Percentiles rank a stretch among this genome's conserved stretches.
phyloP scores from a whole-genome alignment of 306 rosid species.

The Fagus sylvatica region DNA sequence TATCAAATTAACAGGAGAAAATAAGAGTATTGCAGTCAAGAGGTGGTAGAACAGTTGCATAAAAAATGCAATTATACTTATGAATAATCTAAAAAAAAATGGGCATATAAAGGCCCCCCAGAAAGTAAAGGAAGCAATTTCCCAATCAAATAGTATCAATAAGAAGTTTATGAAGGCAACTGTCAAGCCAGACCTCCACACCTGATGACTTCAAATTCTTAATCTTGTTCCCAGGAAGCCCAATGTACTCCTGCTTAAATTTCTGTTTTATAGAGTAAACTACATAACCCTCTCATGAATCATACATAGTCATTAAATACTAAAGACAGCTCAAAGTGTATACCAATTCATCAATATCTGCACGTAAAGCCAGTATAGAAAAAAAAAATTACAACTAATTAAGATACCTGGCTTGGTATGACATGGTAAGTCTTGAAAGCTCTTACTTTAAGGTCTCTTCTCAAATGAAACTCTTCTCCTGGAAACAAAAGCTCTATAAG shows the following conservation, averaged over 20 bases:
- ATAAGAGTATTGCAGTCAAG: conserved; percentile 1
- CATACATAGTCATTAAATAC: conserved; percentile 16
- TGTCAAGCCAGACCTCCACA: conserved; percentile 72
- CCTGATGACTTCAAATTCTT: conserved; percentile 73
- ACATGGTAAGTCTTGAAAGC: conserved; percentile 85
- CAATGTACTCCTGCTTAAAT: conserved; percentile 65
- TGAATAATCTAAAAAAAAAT: background rate
- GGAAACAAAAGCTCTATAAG: conserved; percentile 24
- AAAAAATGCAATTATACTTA: background rate
- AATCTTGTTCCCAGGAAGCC: conserved; percentile 64
- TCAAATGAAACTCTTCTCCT: conserved; percentile 76
- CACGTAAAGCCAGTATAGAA: conserved; percentile 7
- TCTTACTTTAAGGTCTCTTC: conserved; percentile 79
- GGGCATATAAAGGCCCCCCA: background rate
- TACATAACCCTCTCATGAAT: conserved; percentile 74
- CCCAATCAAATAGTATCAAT: background rate
- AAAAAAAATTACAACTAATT: background rate
- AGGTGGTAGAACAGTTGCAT: conserved; percentile 4
- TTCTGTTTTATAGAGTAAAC: conserved; percentile 73
- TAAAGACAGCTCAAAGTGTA: conserved; percentile 3
- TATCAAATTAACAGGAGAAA: conserved; percentile 13
- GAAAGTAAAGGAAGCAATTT: background rate
- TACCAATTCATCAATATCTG: background rate
- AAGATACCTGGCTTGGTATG: conserved; percentile 81
- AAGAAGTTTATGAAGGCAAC: conserved; percentile 16